Conservation (phyloP, 495 filamentous ascomycete genomes). For the Amniculicola lignicola region DNA sequence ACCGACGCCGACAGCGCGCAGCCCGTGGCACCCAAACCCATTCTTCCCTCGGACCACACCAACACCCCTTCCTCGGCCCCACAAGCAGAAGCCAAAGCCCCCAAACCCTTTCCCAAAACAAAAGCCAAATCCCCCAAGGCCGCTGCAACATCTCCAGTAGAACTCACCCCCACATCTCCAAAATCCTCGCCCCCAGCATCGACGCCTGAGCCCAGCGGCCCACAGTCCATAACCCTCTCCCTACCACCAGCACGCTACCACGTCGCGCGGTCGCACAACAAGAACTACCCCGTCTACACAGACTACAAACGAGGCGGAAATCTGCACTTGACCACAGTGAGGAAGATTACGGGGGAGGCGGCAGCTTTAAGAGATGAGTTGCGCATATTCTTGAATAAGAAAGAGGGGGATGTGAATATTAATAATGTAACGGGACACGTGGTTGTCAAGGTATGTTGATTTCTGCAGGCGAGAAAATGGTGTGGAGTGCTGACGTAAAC, state of each 20-base stretch:
- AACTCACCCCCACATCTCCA: neutral
- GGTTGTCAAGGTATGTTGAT: constrained; percentile 27
- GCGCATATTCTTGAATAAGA: constrained; percentile 34
- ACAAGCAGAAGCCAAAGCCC: neutral
- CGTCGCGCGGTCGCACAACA: constrained; percentile 65
- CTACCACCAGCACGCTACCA: constrained; percentile 53
- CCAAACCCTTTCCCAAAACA: neutral
- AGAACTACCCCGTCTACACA: constrained; percentile 77
- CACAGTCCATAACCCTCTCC: constrained; percentile 37
- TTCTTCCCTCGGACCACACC: constrained; percentile 16
- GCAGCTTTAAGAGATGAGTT: constrained; percentile 41
- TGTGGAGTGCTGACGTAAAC: neutral
- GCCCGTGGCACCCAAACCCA: constrained; percentile 39
- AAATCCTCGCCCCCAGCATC: neutral
- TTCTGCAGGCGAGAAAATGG: neutral
- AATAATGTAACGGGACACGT: constrained; percentile 44
- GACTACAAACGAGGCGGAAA: constrained; percentile 73
- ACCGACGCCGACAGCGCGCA: constrained; percentile 31
- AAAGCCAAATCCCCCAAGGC: neutral
- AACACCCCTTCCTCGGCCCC: neutral
- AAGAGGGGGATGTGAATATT: constrained; percentile 37
- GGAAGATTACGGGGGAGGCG: constrained; percentile 68
- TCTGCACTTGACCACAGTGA: constrained; percentile 67
- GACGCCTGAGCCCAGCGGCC: neutral
- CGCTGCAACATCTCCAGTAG: neutral